phyloP scores from a whole-genome alignment of 805 yeast species.

The Starmera pachycereana region DNA sequence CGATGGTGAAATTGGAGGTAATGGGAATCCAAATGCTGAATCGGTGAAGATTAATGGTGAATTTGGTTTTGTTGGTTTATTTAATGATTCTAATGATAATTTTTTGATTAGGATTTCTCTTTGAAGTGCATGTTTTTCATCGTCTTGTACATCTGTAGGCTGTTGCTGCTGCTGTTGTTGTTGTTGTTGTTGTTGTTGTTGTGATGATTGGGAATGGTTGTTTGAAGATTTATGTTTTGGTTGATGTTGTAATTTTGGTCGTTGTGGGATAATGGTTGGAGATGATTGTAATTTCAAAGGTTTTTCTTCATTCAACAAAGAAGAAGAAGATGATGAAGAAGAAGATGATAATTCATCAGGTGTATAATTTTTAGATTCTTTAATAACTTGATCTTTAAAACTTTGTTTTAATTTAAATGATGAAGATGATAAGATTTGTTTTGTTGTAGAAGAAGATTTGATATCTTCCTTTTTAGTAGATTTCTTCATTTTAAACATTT shows the following conservation, averaged over 20 bases:
- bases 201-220: neutral
- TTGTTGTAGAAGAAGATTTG: neutral
- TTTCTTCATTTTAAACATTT: constrained; percentile 1
- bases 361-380: neutral
- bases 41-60: constrained; percentile 56
- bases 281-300: neutral
- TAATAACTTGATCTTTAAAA: neutral
- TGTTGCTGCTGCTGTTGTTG: constrained; percentile 1
- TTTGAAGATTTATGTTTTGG: neutral
- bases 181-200: neutral
- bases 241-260: neutral
- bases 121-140: constrained; percentile 12
- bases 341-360: neutral
- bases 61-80: constrained; percentile 33
- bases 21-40: constrained; percentile 80
- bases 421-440: neutral
- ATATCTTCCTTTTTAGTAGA: neutral
- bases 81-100: constrained; percentile 25
- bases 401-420: neutral
- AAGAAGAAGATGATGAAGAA: neutral
- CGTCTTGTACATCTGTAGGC: neutral
- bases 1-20: constrained; percentile 70
- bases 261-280: neutral
- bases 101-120: constrained; percentile 13
- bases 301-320: neutral